These are phyloP conservation scores for Saccharomyces hybrid DNA, from an alignment of 1,139 yeast genomes.

Conservation along the genomic window DNA sequence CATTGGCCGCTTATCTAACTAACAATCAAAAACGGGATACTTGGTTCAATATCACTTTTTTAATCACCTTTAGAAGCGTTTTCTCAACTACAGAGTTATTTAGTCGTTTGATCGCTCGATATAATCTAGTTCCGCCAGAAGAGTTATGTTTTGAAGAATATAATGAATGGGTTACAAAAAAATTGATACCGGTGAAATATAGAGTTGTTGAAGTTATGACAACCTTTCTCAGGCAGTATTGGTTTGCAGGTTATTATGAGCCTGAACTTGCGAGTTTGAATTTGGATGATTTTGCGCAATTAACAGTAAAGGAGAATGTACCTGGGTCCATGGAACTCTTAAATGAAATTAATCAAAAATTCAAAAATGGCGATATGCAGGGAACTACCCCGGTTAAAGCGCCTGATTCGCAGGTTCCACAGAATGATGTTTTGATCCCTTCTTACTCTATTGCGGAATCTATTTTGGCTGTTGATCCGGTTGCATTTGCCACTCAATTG, in stretches of 20 bases:
- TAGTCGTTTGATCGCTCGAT: conserved; percentile 52
- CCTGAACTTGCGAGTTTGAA: conserved; percentile 38
- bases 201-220: conserved; percentile 42
- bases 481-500: conserved; percentile 68
- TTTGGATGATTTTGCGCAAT: conserved; percentile 53
- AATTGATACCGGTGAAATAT: conserved; percentile 2
- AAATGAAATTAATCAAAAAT: conserved; percentile 25
- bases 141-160: conserved; percentile 79
- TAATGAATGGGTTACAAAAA: conserved; percentile 56
- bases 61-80: conserved; percentile 68
- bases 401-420: neutral
- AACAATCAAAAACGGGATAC: conserved; percentile 65
- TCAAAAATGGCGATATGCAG: conserved; percentile 2
- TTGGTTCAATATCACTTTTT: conserved; percentile 58
- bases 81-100: conserved; percentile 59
- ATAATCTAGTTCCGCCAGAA: conserved; percentile 72
- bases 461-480: neutral
- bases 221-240: conserved; percentile 62
- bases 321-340: conserved; percentile 37
- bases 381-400: neutral
- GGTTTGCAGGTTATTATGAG: conserved; percentile 61
- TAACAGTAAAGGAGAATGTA: conserved; percentile 40
- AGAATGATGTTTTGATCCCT: neutral
- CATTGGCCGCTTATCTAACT: conserved; percentile 72
- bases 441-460: neutral